phyloP scores from a whole-genome alignment of 345 rosid genomes.

The Microthlaspi erraticum region DNA sequence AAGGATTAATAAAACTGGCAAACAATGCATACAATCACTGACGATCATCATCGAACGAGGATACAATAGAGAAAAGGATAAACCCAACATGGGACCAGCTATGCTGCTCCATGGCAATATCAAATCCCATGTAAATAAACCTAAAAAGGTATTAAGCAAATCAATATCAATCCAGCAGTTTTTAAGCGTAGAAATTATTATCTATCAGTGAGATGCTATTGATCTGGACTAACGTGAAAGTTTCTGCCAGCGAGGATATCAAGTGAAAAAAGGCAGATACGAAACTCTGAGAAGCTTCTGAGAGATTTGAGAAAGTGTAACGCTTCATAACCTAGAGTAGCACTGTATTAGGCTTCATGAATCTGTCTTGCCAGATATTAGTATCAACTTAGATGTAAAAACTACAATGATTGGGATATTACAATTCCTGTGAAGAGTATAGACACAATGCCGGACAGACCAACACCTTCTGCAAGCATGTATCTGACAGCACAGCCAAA shows the following conservation, averaged over 20 bases:
- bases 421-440: slow-evolving; percentile 96
- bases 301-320: slow-evolving; percentile 86
- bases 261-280: slow-evolving; percentile 87
- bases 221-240: slow-evolving; percentile 66
- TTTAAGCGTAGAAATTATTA: not conserved
- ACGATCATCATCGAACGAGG: slow-evolving; percentile 47
- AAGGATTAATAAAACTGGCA: slow-evolving; percentile 51
- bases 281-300: slow-evolving; percentile 86
- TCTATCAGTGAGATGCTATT: slow-evolving; percentile 6
- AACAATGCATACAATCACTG: slow-evolving; percentile 20
- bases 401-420: slow-evolving; percentile 28
- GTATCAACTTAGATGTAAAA: slow-evolving; percentile 41
- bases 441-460: slow-evolving; percentile 98
- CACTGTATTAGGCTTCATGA: slow-evolving; percentile 26
- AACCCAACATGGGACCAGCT: slow-evolving; percentile 98
- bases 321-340: slow-evolving; percentile 76
- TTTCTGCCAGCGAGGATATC: slow-evolving; percentile 97
- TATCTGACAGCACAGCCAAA: slow-evolving; percentile 54
- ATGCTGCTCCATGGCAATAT: slow-evolving; percentile 96
- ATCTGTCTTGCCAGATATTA: slow-evolving; percentile 20
- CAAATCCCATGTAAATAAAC: slow-evolving; percentile 98
- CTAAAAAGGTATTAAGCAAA: slow-evolving; percentile 50
- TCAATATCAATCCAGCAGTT: slow-evolving; percentile 13
- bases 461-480: slow-evolving; percentile 99
- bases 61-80: slow-evolving; percentile 94